These are phyloP conservation scores for Phytophthora megakarya DNA, from an alignment of 352 stramenopile species.

Conservation along the genomic window DNA sequence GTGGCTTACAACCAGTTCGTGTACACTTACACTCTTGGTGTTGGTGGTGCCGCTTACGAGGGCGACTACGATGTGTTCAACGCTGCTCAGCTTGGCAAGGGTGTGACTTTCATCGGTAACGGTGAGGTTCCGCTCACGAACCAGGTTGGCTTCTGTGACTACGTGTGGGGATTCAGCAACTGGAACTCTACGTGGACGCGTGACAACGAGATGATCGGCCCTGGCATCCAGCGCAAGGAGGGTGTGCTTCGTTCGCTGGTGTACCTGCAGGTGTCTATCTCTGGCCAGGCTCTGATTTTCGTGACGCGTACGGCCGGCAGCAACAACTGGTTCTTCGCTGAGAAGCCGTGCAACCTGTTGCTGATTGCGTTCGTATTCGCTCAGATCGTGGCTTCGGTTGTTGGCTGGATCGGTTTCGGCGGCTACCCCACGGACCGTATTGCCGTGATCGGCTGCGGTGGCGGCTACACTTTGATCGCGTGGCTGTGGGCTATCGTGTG, in stretches of 20 bases:
- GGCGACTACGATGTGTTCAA: conserved; percentile 48
- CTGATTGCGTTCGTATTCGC: conserved; percentile 73
- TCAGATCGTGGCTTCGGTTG: conserved; percentile 64
- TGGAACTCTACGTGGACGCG: conserved; percentile 73
- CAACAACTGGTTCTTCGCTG: conserved; percentile 80
- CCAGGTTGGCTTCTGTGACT: conserved; percentile 66
- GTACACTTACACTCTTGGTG: conserved; percentile 59
- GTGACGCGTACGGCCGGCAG: conserved; percentile 71
- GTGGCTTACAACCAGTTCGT: conserved; percentile 63
- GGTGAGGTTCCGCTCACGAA: conserved; percentile 69
- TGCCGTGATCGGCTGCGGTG: conserved; percentile 66
- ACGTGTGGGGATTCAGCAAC: conserved; percentile 71
- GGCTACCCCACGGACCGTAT: conserved; percentile 73
- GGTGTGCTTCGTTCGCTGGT: conserved; percentile 67
- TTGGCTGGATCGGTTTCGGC: conserved; percentile 69
- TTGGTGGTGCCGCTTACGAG: conserved; percentile 34
- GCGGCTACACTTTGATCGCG: conserved; percentile 64
- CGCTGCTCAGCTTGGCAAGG: conserved; percentile 51
- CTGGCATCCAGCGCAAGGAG: conserved; percentile 70
- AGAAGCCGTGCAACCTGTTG: conserved; percentile 68
- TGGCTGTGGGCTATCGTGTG: conserved; percentile 75
- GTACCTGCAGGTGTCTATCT: conserved; percentile 79
- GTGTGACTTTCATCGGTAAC: conserved; percentile 61
- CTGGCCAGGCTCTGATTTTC: conserved; percentile 76
- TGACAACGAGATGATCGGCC: conserved; percentile 65